Base-by-base conservation (phyloP, 331 rosid genomes). In the Acacia pycnantha region DNA sequence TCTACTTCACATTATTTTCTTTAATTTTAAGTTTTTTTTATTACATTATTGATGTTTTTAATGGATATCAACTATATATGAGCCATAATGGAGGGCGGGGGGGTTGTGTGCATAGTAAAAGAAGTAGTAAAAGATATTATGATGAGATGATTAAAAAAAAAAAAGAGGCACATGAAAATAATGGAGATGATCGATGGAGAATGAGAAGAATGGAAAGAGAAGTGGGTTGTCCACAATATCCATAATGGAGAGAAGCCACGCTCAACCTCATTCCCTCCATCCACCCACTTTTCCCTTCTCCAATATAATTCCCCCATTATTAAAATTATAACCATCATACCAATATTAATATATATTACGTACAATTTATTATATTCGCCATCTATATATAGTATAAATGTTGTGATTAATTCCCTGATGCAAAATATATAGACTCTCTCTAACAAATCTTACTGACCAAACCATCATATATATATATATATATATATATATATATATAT, bases 221-320 rank as follows among this genome's bases (percentile, higher is more conserved):
- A 73, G 77, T 73, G 77, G 64, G 77, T 2, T 50, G 26, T 50
- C 65, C 65, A 73, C 77, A 31, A 73, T 50, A 10, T 18, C 11
- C 18, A 50, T 73, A 73, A 40, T 73, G 77, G 77, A 73, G 65
- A 6, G 27, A 73, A 50, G 12, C 65, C 77, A 73, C 77, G 65
- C 77, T 31, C 65, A 73, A 29, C 65, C 65, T 48, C 64, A 27
- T 41, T 5, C 21, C 43, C n/a, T 29, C 40, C 40, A 56, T 58
- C 65, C 65, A 58, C 65, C 65, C 27, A 56, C 27, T n/a, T 22
- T 9, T 7, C 11, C 41, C 70, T 31, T 16, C 41, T 7, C 24
- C 13, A 27, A 65, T 8, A 31, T n/a, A 29, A 65, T 65, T 24
- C 12, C 35, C 15, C 33, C 33, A 59, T 3, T 53, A 53, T 53